These are phyloP conservation scores for Ceratobasidium sp. DNA, from an alignment of 1,284 basidiomycete genomes.

Conservation along the genomic window DNA sequence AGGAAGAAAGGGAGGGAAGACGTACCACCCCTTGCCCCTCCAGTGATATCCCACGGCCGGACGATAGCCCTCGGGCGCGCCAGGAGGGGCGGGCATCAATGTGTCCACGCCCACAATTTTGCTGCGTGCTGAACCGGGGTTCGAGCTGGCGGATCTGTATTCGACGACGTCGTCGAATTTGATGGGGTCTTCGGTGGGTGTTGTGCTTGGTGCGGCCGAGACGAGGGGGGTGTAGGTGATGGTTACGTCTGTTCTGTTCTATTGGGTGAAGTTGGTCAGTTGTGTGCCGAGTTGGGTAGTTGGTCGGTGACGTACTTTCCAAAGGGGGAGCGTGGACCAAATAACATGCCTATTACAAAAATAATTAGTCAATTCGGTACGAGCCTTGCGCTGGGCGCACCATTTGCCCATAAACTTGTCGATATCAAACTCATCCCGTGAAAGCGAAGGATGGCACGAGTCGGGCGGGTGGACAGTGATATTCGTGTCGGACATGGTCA, in stretches of 20 bases:
- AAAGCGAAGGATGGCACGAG: conserved; percentile 45
- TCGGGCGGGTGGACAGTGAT: conserved; percentile 31
- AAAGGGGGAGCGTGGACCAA: conserved; percentile 57
- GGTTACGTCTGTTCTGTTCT: conserved; percentile 53
- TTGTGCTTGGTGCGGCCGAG: conserved; percentile 40
- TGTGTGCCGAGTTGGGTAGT: not conserved
- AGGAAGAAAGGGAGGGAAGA: not conserved
- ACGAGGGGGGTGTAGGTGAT: conserved; percentile 52
- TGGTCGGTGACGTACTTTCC: conserved; percentile 52
- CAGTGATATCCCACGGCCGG: conserved; percentile 55
- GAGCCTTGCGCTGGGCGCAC: conserved; percentile 38
- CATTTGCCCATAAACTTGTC: conserved; percentile 56
- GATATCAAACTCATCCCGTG: conserved; percentile 47
- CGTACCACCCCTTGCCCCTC: conserved; percentile 52
- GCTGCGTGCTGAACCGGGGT: conserved; percentile 46
- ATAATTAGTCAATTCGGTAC: not conserved
- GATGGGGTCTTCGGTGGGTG: conserved; percentile 40
- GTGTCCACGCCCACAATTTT: conserved; percentile 53
- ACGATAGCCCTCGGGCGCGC: conserved; percentile 38
- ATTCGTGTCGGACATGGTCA: too few species aligned
- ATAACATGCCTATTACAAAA: conserved; percentile 50
- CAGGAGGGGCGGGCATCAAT: conserved; percentile 38
- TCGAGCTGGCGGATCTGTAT: conserved; percentile 48
- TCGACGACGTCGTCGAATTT: conserved; percentile 54
- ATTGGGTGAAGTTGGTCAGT: not conserved